Percentiles rank a stretch among this genome's conserved stretches.
These are phyloP conservation scores for Talaromyces trachyspermus DNA, from an alignment of 495 filamentous ascomycete species.

Conservation along the genomic window DNA sequence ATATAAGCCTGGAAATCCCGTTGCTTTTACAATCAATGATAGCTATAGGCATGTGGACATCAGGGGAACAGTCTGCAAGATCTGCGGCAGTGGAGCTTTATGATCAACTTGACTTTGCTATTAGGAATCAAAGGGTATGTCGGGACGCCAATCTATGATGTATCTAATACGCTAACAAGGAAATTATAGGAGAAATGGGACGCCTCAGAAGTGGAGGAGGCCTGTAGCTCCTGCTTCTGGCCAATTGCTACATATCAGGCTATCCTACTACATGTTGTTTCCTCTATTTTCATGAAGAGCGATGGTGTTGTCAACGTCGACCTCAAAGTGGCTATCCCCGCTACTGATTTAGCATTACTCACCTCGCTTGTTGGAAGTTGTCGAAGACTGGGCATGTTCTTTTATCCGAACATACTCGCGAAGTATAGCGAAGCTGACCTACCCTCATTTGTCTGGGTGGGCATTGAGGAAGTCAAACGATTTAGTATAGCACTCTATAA, in stretches of 20 bases:
- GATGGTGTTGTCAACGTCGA: conserved; percentile 9
- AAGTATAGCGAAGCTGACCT: conserved; percentile 9
- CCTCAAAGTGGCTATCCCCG: conserved; percentile 12
- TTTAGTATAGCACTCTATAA: conserved; percentile 23
- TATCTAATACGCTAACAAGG: conserved; percentile 6
- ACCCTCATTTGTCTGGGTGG: conserved; percentile 15
- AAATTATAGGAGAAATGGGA: conserved; percentile 23
- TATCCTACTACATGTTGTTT: conserved; percentile 25
- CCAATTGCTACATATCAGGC: conserved; percentile 27
- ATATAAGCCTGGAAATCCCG: conserved; percentile 10
- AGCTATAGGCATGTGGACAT: conserved; percentile 22
- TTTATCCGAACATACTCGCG: conserved; percentile 22
- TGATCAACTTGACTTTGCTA: conserved; percentile 15
- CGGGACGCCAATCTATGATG: neutral
- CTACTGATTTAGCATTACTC: conserved; percentile 13
- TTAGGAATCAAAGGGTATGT: conserved; percentile 21
- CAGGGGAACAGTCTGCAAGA: conserved; percentile 9
- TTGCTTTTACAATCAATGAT: conserved; percentile 24
- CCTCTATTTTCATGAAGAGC: conserved; percentile 11
- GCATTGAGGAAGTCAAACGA: conserved; percentile 25
- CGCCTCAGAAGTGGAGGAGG: conserved; percentile 11
- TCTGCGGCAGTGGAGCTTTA: conserved; percentile 19
- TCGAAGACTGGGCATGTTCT: conserved; percentile 22
- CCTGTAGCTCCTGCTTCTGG: conserved; percentile 14
- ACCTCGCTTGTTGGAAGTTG: conserved; percentile 19